These are phyloP conservation scores for Madurella mycetomatis DNA, from an alignment of 2,329 filamentous ascomycete species.

Conservation along the genomic window DNA sequence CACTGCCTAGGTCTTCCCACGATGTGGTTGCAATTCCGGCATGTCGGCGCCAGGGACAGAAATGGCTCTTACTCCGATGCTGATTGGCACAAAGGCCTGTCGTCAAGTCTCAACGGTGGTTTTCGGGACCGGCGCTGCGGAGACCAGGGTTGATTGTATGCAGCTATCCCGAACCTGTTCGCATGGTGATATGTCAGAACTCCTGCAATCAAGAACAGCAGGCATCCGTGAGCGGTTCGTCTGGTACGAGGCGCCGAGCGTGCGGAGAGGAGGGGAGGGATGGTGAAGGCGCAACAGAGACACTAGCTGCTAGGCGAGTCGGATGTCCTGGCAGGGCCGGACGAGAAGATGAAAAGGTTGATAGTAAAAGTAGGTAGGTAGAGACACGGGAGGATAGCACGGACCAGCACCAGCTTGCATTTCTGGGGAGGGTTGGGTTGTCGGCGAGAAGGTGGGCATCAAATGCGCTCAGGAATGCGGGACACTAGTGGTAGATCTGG, in stretches of 20 bases:
- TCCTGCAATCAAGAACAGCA: slow-evolving; percentile 36
- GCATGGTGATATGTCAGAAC: slow-evolving; percentile 35
- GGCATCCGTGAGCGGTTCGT: slow-evolving; percentile 34
- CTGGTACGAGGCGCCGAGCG: slow-evolving; percentile 19
- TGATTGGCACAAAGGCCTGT: slow-evolving; percentile 16
- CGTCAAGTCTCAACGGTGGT: slow-evolving; percentile 14
- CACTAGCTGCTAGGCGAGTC: slow-evolving; percentile 7
- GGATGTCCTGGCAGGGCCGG: background rate
- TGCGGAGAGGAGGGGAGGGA: slow-evolving; percentile 10
- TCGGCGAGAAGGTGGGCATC: slow-evolving; percentile 11
- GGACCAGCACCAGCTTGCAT: slow-evolving; percentile 24
- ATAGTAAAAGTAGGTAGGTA: slow-evolving; percentile 13
- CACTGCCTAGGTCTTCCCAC: background rate
- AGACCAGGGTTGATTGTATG: slow-evolving; percentile 37
- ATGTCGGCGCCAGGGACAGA: background rate
- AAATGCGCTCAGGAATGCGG: slow-evolving; percentile 23
- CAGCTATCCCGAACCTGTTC: slow-evolving; percentile 45
- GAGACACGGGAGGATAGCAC: slow-evolving; percentile 18
- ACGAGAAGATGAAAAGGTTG: slow-evolving; percentile 8
- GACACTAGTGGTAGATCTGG: slow-evolving; percentile 14
- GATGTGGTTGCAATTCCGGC: background rate
- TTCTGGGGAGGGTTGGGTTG: slow-evolving; percentile 23
- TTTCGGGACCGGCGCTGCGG: slow-evolving; percentile 25
- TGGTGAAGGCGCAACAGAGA: slow-evolving; percentile 15
- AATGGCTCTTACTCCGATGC: slow-evolving; percentile 15